These are phyloP conservation scores for Debaryomyces psychrophilus DNA, from an alignment of 1,139 yeast genomes.

Conservation along the genomic window DNA sequence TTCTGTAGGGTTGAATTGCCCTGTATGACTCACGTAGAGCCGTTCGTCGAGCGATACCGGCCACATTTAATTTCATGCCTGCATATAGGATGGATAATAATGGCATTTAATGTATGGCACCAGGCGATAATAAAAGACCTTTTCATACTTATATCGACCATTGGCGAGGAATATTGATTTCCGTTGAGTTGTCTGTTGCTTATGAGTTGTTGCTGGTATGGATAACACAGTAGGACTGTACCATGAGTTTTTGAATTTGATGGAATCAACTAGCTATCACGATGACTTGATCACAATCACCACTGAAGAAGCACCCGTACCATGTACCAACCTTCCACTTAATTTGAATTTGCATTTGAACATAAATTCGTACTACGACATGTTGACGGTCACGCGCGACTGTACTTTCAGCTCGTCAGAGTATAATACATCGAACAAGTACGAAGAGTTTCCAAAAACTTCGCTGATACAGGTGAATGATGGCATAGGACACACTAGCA, in stretches of 20 bases:
- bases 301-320: conserved; percentile 6
- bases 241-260: conserved; percentile 34
- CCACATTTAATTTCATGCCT: background rate
- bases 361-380: conserved; percentile 16
- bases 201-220: conserved; percentile 11
- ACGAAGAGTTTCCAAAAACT: background rate
- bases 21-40: conserved; percentile 2
- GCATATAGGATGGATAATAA: background rate
- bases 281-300: conserved; percentile 21
- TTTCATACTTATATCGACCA: conserved; percentile 3
- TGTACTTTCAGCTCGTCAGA: background rate
- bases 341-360: conserved; percentile 16
- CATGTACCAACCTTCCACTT: conserved; percentile 5
- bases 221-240: conserved; percentile 30
- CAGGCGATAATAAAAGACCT: conserved; percentile 7
- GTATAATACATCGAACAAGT: background rate
- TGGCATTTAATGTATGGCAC: background rate
- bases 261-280: conserved; percentile 29
- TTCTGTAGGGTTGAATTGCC: background rate
- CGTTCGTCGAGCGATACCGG: conserved; percentile 1
- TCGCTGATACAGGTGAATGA: background rate
- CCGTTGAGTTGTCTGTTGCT: background rate
- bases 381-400: conserved; percentile 8
- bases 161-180: background rate
- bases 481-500: background rate